These are phyloP conservation scores for Paramyrothecium sp. DNA, from an alignment of 2,329 filamentous ascomycete species.

Conservation along the genomic window DNA sequence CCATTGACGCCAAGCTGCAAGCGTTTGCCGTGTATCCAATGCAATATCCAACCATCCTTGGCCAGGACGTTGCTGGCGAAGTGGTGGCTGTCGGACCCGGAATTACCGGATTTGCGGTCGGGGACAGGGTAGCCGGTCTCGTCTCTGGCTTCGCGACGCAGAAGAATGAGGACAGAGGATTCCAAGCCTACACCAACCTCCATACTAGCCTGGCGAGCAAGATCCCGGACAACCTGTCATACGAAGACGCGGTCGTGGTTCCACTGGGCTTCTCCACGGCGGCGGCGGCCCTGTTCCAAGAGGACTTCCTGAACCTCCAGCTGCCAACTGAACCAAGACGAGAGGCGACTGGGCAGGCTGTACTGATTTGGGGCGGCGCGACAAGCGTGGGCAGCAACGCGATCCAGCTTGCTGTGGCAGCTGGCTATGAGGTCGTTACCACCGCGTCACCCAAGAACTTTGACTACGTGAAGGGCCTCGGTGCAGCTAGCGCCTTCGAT, in stretches of 20 bases:
- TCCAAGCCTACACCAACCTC: neutral
- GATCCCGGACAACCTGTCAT: neutral
- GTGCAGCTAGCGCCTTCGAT: slow-evolving; percentile 40
- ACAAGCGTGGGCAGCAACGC: slow-evolving; percentile 41
- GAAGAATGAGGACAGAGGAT: neutral
- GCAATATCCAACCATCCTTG: neutral
- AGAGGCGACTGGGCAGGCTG: neutral
- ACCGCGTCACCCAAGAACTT: slow-evolving; percentile 40
- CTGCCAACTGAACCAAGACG: slow-evolving; percentile 24
- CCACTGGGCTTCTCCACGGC: slow-evolving; percentile 5
- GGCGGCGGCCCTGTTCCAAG: slow-evolving; percentile 3
- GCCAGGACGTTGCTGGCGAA: neutral
- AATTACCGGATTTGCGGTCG: neutral
- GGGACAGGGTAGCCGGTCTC: neutral
- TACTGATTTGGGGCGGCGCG: slow-evolving; percentile 43
- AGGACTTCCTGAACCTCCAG: slow-evolving; percentile 4
- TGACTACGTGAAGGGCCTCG: slow-evolving; percentile 35
- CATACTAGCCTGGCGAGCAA: neutral
- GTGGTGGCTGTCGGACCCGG: neutral
- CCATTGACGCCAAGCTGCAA: slow-evolving; percentile 1
- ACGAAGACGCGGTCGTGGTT: slow-evolving; percentile 3
- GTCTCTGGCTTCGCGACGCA: neutral
- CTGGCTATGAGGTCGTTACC: slow-evolving; percentile 41
- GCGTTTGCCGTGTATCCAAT: neutral
- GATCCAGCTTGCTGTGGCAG: slow-evolving; percentile 40